Evolutionary conservation across 2,329 filamentous ascomycete genomes (phyloP).

Genomic region (Grosmannia penicillata): DNA sequence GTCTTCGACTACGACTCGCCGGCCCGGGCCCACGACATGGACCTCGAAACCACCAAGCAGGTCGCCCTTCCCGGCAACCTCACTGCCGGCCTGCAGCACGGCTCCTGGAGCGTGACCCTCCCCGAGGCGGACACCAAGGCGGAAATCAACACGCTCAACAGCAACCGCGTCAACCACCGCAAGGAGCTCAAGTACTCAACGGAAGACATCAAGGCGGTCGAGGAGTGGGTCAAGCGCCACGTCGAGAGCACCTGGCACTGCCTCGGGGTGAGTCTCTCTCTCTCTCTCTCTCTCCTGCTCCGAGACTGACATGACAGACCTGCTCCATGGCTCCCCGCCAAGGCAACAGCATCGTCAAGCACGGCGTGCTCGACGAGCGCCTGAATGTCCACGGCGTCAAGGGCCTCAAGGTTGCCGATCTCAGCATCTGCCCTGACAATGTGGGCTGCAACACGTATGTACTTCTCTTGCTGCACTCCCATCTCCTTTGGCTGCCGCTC

Average conservation of each 20-base stretch:
- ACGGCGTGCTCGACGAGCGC: constrained; percentile 63
- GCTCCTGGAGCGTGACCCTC: constrained; percentile 52
- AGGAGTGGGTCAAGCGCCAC: constrained; percentile 57
- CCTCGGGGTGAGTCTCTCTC: constrained; percentile 20
- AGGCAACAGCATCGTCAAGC: constrained; percentile 68
- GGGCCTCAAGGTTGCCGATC: constrained; percentile 62
- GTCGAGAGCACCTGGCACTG: constrained; percentile 65
- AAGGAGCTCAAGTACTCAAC: constrained; percentile 52
- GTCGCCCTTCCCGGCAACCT: constrained; percentile 63
- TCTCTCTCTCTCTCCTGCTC: background rate
- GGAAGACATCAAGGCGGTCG: constrained; percentile 48
- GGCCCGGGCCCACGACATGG: constrained; percentile 57
- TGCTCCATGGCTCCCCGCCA: constrained; percentile 65
- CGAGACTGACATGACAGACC: constrained; percentile 23
- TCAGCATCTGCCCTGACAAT: constrained; percentile 66
- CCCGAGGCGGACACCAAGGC: constrained; percentile 35
- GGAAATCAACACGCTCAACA: constrained; percentile 37
- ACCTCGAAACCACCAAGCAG: constrained; percentile 58
- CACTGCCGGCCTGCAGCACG: constrained; percentile 54
- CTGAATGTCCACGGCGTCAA: constrained; percentile 71
- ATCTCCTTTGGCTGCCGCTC: too few relatives aligned
- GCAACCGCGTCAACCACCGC: constrained; percentile 43
- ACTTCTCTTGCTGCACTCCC: background rate
- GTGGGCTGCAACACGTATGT: constrained; percentile 48
- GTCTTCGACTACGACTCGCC: constrained; percentile 57